Evolutionary conservation across 2,329 filamentous ascomycete species (phyloP).

Genomic region (Geosmithia morbida): DNA sequence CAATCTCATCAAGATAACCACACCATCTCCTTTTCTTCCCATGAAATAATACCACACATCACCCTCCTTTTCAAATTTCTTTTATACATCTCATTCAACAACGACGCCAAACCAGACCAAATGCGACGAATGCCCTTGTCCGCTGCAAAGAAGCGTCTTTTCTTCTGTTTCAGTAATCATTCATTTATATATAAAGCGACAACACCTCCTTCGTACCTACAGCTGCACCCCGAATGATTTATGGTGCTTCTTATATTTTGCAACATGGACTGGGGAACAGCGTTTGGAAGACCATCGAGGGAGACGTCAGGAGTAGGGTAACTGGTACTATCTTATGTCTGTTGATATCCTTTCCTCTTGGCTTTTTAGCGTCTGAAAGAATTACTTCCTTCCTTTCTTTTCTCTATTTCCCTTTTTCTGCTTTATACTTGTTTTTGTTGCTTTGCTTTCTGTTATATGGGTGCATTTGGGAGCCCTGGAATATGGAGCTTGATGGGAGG

Average conservation of each 20-base stretch:
- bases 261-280: background rate
- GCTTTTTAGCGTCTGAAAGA: background rate
- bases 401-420: background rate
- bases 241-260: background rate
- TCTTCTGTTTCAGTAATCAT: background rate
- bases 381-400: background rate
- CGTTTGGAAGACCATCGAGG: background rate
- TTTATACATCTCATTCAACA: background rate
- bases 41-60: slow-evolving; percentile 59
- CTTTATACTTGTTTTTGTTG: too few relatives aligned
- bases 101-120: background rate
- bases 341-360: background rate
- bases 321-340: background rate
- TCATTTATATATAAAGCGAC: background rate
- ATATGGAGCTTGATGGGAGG: background rate
- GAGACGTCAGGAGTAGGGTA: background rate
- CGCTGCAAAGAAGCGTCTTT: background rate
- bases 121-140: background rate
- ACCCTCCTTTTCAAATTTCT: slow-evolving; percentile 10
- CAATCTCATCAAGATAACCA: slow-evolving; percentile 28
- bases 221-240: background rate
- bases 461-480: background rate
- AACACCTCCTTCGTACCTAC: background rate
- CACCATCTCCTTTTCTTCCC: slow-evolving; percentile 48
- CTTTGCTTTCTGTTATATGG: background rate